Base-by-base conservation (phyloP, 495 filamentous ascomycete genomes). In the Neurospora sp. region DNA sequence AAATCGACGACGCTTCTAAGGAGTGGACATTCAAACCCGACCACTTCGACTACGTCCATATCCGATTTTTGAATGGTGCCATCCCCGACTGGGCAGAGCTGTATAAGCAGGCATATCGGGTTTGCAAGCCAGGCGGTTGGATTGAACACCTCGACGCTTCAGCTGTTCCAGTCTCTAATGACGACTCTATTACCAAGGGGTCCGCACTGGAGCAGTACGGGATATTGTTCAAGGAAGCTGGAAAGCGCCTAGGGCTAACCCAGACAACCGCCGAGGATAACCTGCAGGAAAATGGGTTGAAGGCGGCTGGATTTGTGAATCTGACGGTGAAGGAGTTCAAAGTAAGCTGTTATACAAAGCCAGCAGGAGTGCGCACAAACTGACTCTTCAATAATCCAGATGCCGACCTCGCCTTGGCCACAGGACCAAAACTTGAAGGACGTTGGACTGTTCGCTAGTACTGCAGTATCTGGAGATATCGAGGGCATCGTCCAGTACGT, bases 21-120 rank as follows among this genome's bases (percentile, higher is more conserved):
- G 78, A 83, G 4, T 90, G 87, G 88, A 74, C 82, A 0, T 53
- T 35, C 27, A 88, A 84, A 71, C 74, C 73, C 48, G 74, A 81
- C n/a, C 76, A 80, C 37, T 89, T 86, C 74, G 83, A 89, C 77
- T 86, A 84, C 74, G 84, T 90, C 71, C 85, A 89, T 73, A 78
- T 81, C 9, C 83, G 87, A 10, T 81, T 85, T 72, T 81, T 90
- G 73, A 81, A 82, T 41, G 83, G 82, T 73, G 83, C 78, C 53
- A 86, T 88, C 71, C 76, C 82, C 37, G 83, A 89, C 78, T 87
- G 86, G 76, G 80, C 74, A 38, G 73, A 76, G 40, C 80, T 87
- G 41, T 77, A 88, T 70, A 70, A 73, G 10, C 82, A 86, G 71
- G 82, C 80, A 1, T 88, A 79, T 74, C 78, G 81, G 69, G 80